A percentile compares a stretch with the other conserved stretches of the same genome.
Evolutionary conservation across 176 grass and related monocot genomes (phyloP).

Genomic region (Ensete ventricosum): DNA sequence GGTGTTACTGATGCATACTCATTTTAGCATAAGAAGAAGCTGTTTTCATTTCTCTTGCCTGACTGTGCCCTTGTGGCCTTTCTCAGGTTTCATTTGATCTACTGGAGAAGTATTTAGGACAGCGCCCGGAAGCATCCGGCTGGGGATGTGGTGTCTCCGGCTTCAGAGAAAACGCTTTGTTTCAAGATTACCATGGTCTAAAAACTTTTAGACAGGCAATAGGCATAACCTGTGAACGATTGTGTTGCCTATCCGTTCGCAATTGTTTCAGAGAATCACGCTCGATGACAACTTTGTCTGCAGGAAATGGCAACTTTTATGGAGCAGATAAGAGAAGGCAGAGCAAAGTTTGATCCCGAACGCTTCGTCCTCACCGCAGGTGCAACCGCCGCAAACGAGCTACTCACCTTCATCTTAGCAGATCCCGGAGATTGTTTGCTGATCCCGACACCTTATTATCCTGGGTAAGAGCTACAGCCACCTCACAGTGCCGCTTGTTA

Average conservation of each 20-base stretch:
- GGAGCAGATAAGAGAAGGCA: slow-evolving; percentile 16
- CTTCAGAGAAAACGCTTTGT: slow-evolving; percentile 18
- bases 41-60: too few relatives aligned
- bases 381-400: slow-evolving; percentile 15
- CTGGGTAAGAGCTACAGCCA: neutral
- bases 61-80: too few relatives aligned
- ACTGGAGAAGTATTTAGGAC: slow-evolving; percentile 12
- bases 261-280: neutral
- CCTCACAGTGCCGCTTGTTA: neutral
- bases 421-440: slow-evolving; percentile 11
- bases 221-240: neutral
- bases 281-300: neutral
- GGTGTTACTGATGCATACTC: neutral
- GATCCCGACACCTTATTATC: slow-evolving; percentile 16
- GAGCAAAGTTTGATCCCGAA: slow-evolving; percentile 14
- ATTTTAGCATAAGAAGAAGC: neutral
- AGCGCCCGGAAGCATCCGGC: slow-evolving; percentile 2
- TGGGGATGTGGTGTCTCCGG: neutral
- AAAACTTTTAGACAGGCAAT: neutral
- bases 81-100: slow-evolving; percentile 13
- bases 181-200: slow-evolving; percentile 16
- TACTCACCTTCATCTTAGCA: slow-evolving; percentile 11
- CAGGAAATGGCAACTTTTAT: slow-evolving; percentile 22
- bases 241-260: too few relatives aligned
- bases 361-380: slow-evolving; percentile 17